Conservation (phyloP, 2,329 filamentous ascomycete genomes). For the Dactylellina cionopaga region DNA sequence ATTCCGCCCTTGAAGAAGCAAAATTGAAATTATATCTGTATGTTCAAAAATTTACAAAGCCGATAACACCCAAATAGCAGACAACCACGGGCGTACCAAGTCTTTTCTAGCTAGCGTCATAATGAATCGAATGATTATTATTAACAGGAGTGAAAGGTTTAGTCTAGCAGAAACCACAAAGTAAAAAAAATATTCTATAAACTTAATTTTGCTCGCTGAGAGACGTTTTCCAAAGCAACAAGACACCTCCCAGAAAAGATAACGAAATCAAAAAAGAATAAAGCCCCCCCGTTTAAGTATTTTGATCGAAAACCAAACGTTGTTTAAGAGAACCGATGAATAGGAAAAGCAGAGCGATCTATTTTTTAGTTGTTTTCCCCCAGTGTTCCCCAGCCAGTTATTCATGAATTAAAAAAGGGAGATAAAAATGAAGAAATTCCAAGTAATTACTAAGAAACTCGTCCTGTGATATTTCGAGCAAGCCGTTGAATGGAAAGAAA, state of each 20-base stretch:
- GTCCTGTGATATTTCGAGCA: conserved; percentile 16
- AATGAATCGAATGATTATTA: conserved; percentile 1
- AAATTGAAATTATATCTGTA: no score
- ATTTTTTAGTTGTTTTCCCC: conserved; percentile 21
- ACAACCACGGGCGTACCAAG: no score
- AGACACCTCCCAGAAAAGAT: conserved; percentile 13
- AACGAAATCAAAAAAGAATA: background rate
- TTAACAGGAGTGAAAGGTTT: conserved; percentile 9
- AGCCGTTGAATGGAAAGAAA: no score
- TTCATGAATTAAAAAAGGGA: background rate
- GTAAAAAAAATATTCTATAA: conserved; percentile 6
- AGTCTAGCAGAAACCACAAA: conserved; percentile 28
- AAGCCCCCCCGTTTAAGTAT: background rate
- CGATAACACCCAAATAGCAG: no score
- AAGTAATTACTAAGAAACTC: conserved; percentile 42
- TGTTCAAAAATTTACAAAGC: no score
- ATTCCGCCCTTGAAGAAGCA: no score
- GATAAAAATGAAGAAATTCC: conserved; percentile 19
- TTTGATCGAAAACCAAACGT: background rate
- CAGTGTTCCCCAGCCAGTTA: background rate
- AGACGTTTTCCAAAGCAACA: background rate
- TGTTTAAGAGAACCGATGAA: background rate
- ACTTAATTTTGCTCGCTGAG: background rate
- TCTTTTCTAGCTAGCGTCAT: no score
- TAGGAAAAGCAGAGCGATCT: conserved; percentile 22